These are phyloP conservation scores for Oryza officinalis DNA, from an alignment of 176 grass and related monocot species.

Conservation along the genomic window DNA sequence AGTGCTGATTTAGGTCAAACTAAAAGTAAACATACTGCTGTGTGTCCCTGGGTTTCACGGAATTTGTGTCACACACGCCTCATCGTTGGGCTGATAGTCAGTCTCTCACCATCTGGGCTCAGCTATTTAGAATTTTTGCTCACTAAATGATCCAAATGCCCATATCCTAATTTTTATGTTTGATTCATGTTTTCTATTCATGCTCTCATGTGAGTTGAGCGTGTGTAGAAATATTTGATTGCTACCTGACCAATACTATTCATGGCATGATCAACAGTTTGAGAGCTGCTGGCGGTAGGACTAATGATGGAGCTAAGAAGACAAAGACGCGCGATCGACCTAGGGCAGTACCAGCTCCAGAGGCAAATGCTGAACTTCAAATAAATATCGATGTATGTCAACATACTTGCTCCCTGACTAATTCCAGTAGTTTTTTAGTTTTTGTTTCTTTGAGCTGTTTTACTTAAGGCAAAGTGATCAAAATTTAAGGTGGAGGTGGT, in stretches of 20 bases:
- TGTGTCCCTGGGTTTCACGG: constrained; percentile 29
- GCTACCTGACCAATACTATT: constrained; percentile 27
- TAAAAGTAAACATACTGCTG: background rate
- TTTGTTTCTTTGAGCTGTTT: constrained; percentile 34
- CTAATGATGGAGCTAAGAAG: constrained; percentile 76
- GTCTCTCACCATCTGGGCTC: background rate
- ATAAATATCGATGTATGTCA: constrained; percentile 78
- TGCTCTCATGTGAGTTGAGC: constrained; percentile 26
- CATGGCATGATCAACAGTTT: constrained; percentile 48
- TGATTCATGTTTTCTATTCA: background rate
- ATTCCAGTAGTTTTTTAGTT: constrained; percentile 18
- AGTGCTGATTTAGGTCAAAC: constrained; percentile 7
- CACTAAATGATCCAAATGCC: background rate
- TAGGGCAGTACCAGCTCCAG: constrained; percentile 70
- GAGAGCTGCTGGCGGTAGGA: constrained; percentile 63
- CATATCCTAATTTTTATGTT: constrained; percentile 11
- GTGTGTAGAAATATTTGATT: constrained; percentile 5
- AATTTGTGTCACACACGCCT: background rate
- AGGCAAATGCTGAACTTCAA: constrained; percentile 94
- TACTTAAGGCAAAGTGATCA: background rate
- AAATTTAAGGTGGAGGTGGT: background rate
- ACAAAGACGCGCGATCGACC: constrained; percentile 66
- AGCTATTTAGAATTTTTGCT: constrained; percentile 13
- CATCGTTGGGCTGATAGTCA: constrained; percentile 28
- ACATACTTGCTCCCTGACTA: constrained; percentile 31